Evolutionary conservation across 1,284 basidiomycete genomes (phyloP).

Genomic region (Xerocomus minutiporus): DNA sequence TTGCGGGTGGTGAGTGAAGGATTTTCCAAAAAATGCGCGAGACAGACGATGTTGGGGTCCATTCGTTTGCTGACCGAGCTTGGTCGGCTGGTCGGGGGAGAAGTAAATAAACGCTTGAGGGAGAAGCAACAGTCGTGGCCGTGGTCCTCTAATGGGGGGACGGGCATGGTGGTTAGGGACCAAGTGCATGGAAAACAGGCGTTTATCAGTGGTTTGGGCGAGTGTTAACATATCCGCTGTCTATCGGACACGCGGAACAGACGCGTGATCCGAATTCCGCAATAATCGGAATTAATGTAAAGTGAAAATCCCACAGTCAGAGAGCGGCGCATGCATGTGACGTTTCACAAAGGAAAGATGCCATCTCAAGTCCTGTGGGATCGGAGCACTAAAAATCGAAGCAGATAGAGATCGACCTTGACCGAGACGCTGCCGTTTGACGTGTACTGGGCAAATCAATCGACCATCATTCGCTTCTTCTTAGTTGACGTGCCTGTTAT

Average conservation of each 20-base stretch:
- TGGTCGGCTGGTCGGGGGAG: not conserved
- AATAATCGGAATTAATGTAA: slow-evolving; percentile 23
- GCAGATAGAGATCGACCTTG: slow-evolving; percentile 17
- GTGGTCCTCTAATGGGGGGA: slow-evolving; percentile 26
- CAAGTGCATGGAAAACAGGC: slow-evolving; percentile 20
- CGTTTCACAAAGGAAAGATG: slow-evolving; percentile 6
- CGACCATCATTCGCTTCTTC: slow-evolving; percentile 11
- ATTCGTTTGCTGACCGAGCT: not conserved
- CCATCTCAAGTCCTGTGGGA: slow-evolving; percentile 9
- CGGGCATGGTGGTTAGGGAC: slow-evolving; percentile 17
- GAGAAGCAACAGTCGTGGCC: slow-evolving; percentile 19
- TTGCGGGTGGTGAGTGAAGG: slow-evolving; percentile 4
- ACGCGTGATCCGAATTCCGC: slow-evolving; percentile 31
- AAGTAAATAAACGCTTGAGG: slow-evolving; percentile 20
- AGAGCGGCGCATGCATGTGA: too few species aligned
- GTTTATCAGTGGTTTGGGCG: slow-evolving; percentile 31
- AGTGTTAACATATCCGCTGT: slow-evolving; percentile 10
- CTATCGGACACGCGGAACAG: slow-evolving; percentile 13
- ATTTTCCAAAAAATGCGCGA: not conserved
- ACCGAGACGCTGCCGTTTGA: slow-evolving; percentile 20
- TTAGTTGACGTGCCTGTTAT: not conserved
- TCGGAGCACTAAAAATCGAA: not conserved
- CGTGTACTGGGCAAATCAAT: slow-evolving; percentile 19
- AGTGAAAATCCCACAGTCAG: not conserved
- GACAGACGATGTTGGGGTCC: slow-evolving; percentile 13